A percentile compares a stretch with the other conserved stretches of the same genome.
These are phyloP conservation scores for Isabelozyma rhagii DNA, from an alignment of 805 yeast genomes.

Conservation along the genomic window DNA sequence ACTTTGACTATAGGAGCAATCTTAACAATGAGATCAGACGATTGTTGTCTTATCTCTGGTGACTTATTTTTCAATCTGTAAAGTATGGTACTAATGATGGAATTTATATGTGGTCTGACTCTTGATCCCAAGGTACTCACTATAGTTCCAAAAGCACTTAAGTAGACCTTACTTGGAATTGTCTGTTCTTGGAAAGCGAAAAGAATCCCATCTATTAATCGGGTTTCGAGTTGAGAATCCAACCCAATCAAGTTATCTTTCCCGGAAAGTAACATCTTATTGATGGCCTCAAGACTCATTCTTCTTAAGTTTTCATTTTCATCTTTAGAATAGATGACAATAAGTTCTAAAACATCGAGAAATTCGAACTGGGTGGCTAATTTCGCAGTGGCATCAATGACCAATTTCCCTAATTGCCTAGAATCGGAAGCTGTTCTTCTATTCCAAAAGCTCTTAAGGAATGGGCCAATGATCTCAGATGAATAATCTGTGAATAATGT, in stretches of 20 bases:
- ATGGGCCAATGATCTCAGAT: slow-evolving; percentile 54
- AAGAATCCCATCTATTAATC: slow-evolving; percentile 75
- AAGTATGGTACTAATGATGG: slow-evolving; percentile 67
- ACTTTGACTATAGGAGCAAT: slow-evolving; percentile 63
- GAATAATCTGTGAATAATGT: slow-evolving; percentile 51
- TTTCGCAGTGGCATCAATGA: slow-evolving; percentile 68
- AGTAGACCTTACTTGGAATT: slow-evolving; percentile 49
- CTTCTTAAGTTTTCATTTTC: slow-evolving; percentile 75
- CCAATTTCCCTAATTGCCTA: slow-evolving; percentile 49
- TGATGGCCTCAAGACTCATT: slow-evolving; percentile 74
- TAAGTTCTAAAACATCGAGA: slow-evolving; percentile 52
- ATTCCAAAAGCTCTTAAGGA: slow-evolving; percentile 75
- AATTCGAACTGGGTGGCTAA: slow-evolving; percentile 69
- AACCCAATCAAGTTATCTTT: slow-evolving; percentile 47
- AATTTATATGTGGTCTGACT: slow-evolving; percentile 66
- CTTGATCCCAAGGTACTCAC: slow-evolving; percentile 60
- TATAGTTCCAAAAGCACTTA: slow-evolving; percentile 64
- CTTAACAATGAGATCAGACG: slow-evolving; percentile 71
- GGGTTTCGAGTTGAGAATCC: slow-evolving; percentile 57
- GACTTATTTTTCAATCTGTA: slow-evolving; percentile 70
- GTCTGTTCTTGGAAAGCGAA: slow-evolving; percentile 81
- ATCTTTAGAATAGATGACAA: slow-evolving; percentile 66
- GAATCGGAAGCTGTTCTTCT: slow-evolving; percentile 73
- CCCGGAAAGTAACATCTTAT: slow-evolving; percentile 46
- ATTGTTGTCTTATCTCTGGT: slow-evolving; percentile 74